These are phyloP conservation scores for Thielaviopsis musarum DNA, from an alignment of 2,329 filamentous ascomycete species.

Conservation along the genomic window DNA sequence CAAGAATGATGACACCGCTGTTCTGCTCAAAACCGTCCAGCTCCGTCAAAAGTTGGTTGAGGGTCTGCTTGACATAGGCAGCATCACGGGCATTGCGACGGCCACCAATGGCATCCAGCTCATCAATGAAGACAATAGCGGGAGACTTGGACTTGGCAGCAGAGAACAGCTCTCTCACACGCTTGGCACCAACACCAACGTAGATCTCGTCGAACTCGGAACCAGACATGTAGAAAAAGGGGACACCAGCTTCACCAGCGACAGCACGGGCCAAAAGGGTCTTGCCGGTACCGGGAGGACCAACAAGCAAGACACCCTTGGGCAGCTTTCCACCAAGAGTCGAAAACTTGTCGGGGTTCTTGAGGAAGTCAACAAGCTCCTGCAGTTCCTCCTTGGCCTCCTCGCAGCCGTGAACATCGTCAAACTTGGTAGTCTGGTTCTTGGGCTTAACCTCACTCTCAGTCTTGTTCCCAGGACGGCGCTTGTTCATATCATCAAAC, in stretches of 20 bases:
- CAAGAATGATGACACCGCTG: conserved; percentile 87
- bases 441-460: conserved; percentile 82
- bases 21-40: conserved; percentile 93
- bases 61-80: conserved; percentile 88
- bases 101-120: conserved; percentile 84
- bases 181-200: conserved; percentile 90
- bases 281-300: conserved; percentile 93
- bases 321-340: conserved; percentile 90
- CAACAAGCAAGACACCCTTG: conserved; percentile 88
- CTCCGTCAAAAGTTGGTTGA: conserved; percentile 93
- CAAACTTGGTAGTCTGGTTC: conserved; percentile 79
- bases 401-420: conserved; percentile 90
- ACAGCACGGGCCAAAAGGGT: conserved; percentile 90
- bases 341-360: conserved; percentile 84
- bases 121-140: conserved; percentile 89
- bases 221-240: conserved; percentile 99
- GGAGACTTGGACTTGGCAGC: conserved; percentile 74
- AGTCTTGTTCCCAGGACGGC: conserved; percentile 48
- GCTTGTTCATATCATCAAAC: conserved; percentile 61
- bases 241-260: conserved; percentile 89
- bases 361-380: conserved; percentile 90
- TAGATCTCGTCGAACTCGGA: conserved; percentile 98
- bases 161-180: conserved; percentile 81
- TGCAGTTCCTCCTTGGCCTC: conserved; percentile 97
- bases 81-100: conserved; percentile 87